A percentile compares a stretch with the other conserved stretches of the same genome.
These are phyloP conservation scores for Mucor irregularis DNA, from an alignment of 371 early-diverging fungal genomes.

Conservation along the genomic window DNA sequence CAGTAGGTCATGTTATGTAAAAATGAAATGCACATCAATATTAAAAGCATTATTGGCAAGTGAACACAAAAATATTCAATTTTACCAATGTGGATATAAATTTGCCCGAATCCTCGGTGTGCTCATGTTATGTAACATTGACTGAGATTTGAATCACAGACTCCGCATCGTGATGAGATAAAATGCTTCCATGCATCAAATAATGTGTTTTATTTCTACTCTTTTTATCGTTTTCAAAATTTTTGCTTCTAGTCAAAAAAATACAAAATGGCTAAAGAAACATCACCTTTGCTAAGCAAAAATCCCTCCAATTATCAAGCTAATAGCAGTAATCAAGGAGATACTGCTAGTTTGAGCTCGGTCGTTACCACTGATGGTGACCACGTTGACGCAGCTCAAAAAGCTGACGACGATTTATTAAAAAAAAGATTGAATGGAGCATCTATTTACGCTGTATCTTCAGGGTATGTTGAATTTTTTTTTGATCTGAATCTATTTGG, in stretches of 20 bases:
- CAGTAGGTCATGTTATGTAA: no score
- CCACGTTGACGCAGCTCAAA: background rate
- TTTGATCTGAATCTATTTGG: background rate
- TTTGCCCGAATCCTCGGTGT: conserved; percentile 2
- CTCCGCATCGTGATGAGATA: background rate
- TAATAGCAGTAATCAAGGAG: conserved; percentile 7
- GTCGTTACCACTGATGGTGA: conserved; percentile 7
- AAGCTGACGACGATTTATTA: conserved; percentile 30
- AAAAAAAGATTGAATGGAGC: conserved; percentile 41
- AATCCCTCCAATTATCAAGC: conserved; percentile 4
- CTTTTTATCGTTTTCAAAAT: background rate
- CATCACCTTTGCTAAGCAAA: conserved; percentile 29
- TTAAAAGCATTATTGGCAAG: no score
- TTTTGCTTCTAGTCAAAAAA: background rate
- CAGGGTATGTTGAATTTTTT: conserved; percentile 29
- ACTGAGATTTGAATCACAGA: background rate
- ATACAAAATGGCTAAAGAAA: conserved; percentile 23
- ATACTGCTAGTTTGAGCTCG: conserved; percentile 13
- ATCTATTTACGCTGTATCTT: conserved; percentile 31
- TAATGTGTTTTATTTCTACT: background rate
- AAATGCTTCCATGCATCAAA: background rate
- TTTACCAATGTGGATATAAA: no score
- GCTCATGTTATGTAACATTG: background rate
- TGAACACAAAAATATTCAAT: no score
- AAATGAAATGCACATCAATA: no score